Conservation (phyloP, 2,329 filamentous ascomycete genomes). For the Neospermospora avenae region DNA sequence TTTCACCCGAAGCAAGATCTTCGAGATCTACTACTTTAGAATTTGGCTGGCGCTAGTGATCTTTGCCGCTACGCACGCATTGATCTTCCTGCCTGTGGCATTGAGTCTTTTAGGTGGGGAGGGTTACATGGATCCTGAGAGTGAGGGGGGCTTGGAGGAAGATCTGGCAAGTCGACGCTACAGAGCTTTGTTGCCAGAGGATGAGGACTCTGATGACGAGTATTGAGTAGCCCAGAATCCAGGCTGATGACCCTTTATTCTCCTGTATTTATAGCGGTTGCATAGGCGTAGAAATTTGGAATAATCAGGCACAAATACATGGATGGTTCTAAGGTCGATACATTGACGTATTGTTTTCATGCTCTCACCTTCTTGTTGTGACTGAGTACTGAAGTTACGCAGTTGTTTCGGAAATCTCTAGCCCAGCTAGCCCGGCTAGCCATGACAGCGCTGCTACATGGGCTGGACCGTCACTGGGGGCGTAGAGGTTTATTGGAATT, state of each 20-base stretch:
- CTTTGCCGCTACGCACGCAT: conserved; percentile 82
- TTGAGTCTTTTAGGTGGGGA: conserved; percentile 81
- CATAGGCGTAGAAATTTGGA: neutral
- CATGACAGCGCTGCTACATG: no score
- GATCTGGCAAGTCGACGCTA: conserved; percentile 79
- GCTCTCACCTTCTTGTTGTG: no score
- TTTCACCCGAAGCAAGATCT: conserved; percentile 96
- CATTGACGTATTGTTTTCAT: no score
- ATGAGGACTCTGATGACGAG: conserved; percentile 52
- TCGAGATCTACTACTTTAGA: conserved; percentile 98
- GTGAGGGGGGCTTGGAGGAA: conserved; percentile 83
- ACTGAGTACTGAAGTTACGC: no score
- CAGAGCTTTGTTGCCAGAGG: conserved; percentile 72
- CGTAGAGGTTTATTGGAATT: no score
- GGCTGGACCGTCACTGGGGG: no score
- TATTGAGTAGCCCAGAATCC: conserved; percentile 13
- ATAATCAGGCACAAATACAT: neutral
- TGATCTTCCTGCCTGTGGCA: conserved; percentile 88
- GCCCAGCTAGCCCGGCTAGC: no score
- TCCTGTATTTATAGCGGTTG: conserved; percentile 1
- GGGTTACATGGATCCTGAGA: conserved; percentile 84
- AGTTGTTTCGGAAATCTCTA: no score
- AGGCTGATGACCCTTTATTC: neutral
- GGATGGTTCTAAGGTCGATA: neutral
- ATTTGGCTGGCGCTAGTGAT: conserved; percentile 91